Evolutionary conservation across 108 stramenopile genomes (phyloP), one percentile per base, ranked within the genome.

Genomic region (Chaetoceros muelleri): DNA sequence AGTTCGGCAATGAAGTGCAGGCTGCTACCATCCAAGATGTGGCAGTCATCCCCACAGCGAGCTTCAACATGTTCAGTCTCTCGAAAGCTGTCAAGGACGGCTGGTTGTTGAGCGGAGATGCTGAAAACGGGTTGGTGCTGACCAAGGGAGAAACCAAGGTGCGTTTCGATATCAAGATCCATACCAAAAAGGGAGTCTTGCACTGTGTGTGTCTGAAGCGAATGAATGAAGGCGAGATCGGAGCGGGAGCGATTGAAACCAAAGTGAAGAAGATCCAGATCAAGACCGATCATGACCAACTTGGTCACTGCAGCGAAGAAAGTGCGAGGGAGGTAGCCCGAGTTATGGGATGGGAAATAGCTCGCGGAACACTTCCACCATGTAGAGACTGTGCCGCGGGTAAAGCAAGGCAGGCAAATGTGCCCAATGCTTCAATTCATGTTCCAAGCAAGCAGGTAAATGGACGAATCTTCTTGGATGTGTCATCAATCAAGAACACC

Each of bases 381-480:
- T 70, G 69, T 53, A 57, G 49, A 21, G 46, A 22, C 20, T 70
- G 69, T 25, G 57, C 62, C 3, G 48, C 3, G 2, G 48, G 28
- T 2, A 70, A 70, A 40, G 55, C 57, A 30, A 57, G 45, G 54
- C 56, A 70, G 48, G 58, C 57, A 40, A 58, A 63, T 64, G 53
- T 53, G 16, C 5, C 19, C 18, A 65, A 54, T 26, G 47, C 45
- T 16, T 30, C 34, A 13, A 28, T 7, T 20, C 10, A 16, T 18
- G 29, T 3, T 17, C 22, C 21, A 30, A 52, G 57, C 0, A 47
- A 44, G n/a, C 31, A 46, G 30, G 18, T 30, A 2, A 54, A 27
- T 22, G 62, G 31, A 24, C 28, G 48, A 44, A 19, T 69, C 0
- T 69, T 31, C 44, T 53, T 58, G 26, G 68, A 64, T 28, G 2